These are phyloP conservation scores for Arthromyces matolae DNA, from an alignment of 768 basidiomycete species.

Conservation along the genomic window DNA sequence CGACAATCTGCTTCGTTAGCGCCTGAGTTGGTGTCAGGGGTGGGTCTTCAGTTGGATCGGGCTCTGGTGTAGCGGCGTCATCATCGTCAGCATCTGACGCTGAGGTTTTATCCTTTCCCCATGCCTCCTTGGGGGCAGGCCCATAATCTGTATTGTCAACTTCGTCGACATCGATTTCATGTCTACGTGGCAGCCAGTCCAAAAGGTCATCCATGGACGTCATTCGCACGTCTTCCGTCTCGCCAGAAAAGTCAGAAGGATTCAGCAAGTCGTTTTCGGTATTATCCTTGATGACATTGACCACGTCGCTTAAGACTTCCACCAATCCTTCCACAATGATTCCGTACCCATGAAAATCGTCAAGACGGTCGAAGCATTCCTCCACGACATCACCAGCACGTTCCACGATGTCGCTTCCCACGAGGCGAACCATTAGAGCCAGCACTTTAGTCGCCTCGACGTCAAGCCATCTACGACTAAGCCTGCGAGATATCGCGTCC, in stretches of 20 bases:
- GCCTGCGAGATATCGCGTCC: conserved; percentile 81
- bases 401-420: conserved; percentile 83
- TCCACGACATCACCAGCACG: conserved; percentile 93
- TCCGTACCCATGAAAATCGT: conserved; percentile 93
- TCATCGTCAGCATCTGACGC: conserved; percentile 17
- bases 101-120: conserved; percentile 38
- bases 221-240: background rate
- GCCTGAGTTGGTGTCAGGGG: conserved; percentile 67
- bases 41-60: conserved; percentile 41
- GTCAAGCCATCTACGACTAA: conserved; percentile 79
- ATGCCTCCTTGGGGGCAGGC: conserved; percentile 54
- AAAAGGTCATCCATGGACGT: conserved; percentile 49
- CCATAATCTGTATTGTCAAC: conserved; percentile 50
- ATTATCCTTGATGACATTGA: conserved; percentile 69
- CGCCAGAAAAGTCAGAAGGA: conserved; percentile 12
- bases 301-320: conserved; percentile 81
- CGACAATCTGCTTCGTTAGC: conserved; percentile 81
- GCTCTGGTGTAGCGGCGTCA: conserved; percentile 21
- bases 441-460: conserved; percentile 88
- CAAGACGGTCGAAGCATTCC: conserved; percentile 94
- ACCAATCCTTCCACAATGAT: conserved; percentile 82
- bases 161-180: conserved; percentile 29
- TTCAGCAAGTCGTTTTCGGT: conserved; percentile 26
- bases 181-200: conserved; percentile 59
- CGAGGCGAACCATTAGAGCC: conserved; percentile 77